phyloP scores from a whole-genome alignment of 805 yeast species.

The Wickerhamiella dianesei region DNA sequence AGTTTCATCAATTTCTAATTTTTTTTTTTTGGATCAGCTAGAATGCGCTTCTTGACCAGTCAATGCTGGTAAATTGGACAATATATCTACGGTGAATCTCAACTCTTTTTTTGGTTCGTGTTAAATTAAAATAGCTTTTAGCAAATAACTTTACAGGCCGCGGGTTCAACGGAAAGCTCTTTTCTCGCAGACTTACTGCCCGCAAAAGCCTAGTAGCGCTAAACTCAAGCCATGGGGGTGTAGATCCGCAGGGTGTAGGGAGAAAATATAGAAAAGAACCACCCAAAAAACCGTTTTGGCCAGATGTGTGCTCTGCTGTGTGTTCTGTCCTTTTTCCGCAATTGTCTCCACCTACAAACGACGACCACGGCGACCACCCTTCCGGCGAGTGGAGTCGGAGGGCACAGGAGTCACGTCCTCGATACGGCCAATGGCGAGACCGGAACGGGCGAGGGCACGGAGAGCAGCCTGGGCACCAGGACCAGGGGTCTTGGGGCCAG shows the following conservation, averaged over 20 bases:
- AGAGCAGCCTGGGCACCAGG: slow-evolving; percentile 99
- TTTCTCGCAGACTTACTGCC: not conserved
- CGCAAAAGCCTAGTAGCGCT: not conserved
- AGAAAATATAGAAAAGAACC: not conserved
- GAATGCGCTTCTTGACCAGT: too few relatives aligned
- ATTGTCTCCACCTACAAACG: slow-evolving; percentile 46
- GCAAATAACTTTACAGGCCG: not conserved
- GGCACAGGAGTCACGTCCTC: slow-evolving; percentile 99
- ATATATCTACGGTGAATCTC: too few relatives aligned
- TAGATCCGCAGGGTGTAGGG: too few relatives aligned
- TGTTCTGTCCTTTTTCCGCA: not conserved
- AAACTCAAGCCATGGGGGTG: not conserved
- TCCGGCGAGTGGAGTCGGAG: slow-evolving; percentile 99
- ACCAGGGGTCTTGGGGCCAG: slow-evolving; percentile 99
- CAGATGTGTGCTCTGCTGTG: not conserved
- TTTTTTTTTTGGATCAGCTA: not conserved
- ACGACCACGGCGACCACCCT: slow-evolving; percentile 99
- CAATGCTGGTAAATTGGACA: too few relatives aligned
- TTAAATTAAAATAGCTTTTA: not conserved
- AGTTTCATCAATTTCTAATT: slow-evolving; percentile 5
- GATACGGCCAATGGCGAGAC: slow-evolving; percentile 98
- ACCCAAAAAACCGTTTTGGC: not conserved
- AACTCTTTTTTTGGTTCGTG: not conserved
- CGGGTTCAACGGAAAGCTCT: not conserved
- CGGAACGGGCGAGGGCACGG: slow-evolving; percentile 99